phyloP scores from a whole-genome alignment of 306 rosid genomes.

The Parietaria judaica region DNA sequence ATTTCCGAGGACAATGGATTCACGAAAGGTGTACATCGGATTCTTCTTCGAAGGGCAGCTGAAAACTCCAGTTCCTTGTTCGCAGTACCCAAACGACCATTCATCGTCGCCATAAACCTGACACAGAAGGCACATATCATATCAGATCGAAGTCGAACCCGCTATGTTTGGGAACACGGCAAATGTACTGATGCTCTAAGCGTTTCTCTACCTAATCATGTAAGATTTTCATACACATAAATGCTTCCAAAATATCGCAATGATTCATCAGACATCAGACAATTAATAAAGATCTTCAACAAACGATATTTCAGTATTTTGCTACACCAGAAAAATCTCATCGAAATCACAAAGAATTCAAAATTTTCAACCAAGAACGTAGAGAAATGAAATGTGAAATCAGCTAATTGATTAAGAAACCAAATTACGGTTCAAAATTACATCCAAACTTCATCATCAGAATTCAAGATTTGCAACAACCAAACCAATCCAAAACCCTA shows the following conservation, averaged over 20 bases:
- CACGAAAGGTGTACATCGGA: slow-evolving; percentile 94
- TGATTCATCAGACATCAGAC: too few relatives aligned
- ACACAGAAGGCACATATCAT: slow-evolving; percentile 15
- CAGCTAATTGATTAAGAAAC: too few relatives aligned
- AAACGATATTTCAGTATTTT: too few relatives aligned
- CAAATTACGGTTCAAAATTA: too few relatives aligned
- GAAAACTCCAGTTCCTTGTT: slow-evolving; percentile 93
- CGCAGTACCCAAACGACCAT: slow-evolving; percentile 99
- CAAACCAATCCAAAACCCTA: slow-evolving; percentile 7
- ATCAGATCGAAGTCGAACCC: too few relatives aligned
- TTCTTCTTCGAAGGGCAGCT: slow-evolving; percentile 87
- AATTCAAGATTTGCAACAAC: slow-evolving; percentile 3
- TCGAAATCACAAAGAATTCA: neutral
- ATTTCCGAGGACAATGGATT: slow-evolving; percentile 59
- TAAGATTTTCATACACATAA: neutral
- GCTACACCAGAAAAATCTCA: neutral
- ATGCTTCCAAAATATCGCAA: too few relatives aligned
- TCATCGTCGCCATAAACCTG: slow-evolving; percentile 90
- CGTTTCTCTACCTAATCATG: neutral
- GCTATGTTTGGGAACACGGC: too few relatives aligned
- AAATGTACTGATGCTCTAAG: too few relatives aligned
- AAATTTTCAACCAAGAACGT: too few relatives aligned
- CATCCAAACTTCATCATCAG: neutral
- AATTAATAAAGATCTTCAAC: too few relatives aligned
- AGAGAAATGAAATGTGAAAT: too few relatives aligned